Evolutionary conservation across 768 basidiomycete genomes (phyloP), one percentile per base, ranked within the genome.

Genomic region (Pisolithus microcarpus): DNA sequence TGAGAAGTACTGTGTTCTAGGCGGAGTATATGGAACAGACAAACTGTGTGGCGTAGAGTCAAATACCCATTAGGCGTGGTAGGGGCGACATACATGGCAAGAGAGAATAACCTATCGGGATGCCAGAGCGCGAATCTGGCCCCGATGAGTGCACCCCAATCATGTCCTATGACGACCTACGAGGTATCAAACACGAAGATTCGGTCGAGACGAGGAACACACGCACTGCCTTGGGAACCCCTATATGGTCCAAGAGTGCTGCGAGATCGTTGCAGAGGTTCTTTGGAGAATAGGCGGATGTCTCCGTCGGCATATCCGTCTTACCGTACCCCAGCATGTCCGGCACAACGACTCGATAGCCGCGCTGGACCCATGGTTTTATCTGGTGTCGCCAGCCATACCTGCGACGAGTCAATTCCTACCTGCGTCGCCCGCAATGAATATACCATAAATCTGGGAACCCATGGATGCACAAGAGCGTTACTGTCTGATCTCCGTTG

Each of bases 311-410:
- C 61, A 81, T 85, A 52, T 81, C 80, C 7, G 80, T 80, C 30
- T 67, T 75, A 19, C 84, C 84, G 52, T 84, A 87, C n/a, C 85
- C 85, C 18, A 72, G 50, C 65, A 70, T 71, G 52, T 70, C 67
- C 19, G 66, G 65, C 5, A 74, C 84, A 8, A 87, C 66, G 16
- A 87, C 81, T 13, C 85, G 78, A 58, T 71, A 81, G 7, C 84
- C 84, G 38, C 68, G 65, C 38, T 72, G 66, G 16, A 78, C 78
- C 84, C 86, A 88, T 1, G 84, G 80, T 4, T 72, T 73, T 52
- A 90, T 86, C 62, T 87, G 87, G 62, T 83, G 65, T 49, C 84
- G 73, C 85, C 85, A 89, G 31, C 84, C 84, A 63, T 82, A 87
- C 81, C 81, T 82, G 34, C 34, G 11, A 15, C 34, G 34, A 13